phyloP scores from a whole-genome alignment of 2,329 filamentous ascomycete genomes.

The Didymella arachidicola region DNA sequence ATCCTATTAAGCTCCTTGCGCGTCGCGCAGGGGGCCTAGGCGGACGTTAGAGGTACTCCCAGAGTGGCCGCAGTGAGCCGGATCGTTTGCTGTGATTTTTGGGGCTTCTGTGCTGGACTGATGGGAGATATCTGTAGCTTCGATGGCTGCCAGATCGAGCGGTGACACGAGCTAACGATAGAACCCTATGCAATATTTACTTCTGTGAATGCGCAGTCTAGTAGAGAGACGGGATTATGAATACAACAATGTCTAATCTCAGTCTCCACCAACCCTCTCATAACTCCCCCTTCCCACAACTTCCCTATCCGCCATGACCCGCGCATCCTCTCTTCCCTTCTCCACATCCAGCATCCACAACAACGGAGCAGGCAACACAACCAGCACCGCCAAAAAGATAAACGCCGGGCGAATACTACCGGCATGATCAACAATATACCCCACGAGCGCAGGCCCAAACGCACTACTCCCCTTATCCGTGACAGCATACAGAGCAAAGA shows the following conservation, averaged over 20 bases:
- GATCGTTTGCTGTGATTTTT: too few species aligned
- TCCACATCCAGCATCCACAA: constrained; percentile 84
- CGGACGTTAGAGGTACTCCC: too few species aligned
- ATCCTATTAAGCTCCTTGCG: too few species aligned
- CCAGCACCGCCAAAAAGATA: constrained; percentile 80
- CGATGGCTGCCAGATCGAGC: too few species aligned
- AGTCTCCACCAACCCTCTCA: constrained; percentile 30
- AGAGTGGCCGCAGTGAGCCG: too few species aligned
- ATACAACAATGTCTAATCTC: neutral
- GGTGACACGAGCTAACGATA: too few species aligned
- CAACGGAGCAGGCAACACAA: constrained; percentile 78
- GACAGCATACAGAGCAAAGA: constrained; percentile 93
- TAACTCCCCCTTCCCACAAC: constrained; percentile 26
- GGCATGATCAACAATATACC: constrained; percentile 77
- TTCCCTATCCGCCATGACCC: constrained; percentile 32
- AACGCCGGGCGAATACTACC: constrained; percentile 68
- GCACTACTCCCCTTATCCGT: constrained; percentile 94
- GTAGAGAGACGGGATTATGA: too few species aligned
- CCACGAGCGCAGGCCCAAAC: constrained; percentile 90
- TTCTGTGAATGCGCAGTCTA: too few species aligned
- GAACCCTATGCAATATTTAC: too few species aligned
- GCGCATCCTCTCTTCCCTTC: constrained; percentile 50
- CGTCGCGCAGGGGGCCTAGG: too few species aligned
- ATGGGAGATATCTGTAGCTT: too few species aligned
- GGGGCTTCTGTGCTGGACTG: too few species aligned